Base-by-base conservation (phyloP, 495 filamentous ascomycete genomes). In the Aspergillus ostianus region DNA sequence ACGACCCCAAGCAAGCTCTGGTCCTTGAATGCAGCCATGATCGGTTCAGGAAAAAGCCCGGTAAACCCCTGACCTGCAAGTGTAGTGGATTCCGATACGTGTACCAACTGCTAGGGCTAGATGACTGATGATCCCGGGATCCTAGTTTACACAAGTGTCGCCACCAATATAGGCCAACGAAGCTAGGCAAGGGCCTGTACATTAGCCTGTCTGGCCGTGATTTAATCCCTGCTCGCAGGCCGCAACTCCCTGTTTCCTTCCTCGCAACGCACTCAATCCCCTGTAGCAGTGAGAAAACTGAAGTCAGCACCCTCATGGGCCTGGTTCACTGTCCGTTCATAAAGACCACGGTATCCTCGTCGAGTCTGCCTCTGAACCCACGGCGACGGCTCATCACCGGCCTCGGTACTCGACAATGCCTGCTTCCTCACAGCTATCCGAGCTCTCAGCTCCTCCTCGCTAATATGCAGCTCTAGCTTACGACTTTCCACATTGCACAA, bases 401-500 rank as follows among this genome's bases (percentile, higher is more conserved):
- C 36, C 9, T 15, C 36, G 13, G 36, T 41, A 15, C 36, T 41
- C 36, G 36, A 41, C 0, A 41, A 15, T 18, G 47, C 57, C 17
- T 55, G 56, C 26, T 64, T 71, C 48, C 82, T 70, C 57, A 74
- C 64, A 19, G 59, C 62, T 4, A 81, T 71, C 21, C 82, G 69
- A 29, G 51, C 47, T 51, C 69, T 56, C 23, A 87, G 64, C 65
- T 82, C 77, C 55, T 73, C 78, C 5, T 83, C 80, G 0, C 65
- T 61, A 1, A 87, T 54, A 54, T 81, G 77, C 7, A 88, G 64
- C 23, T 74, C 65, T 20, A 88, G 57, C 55, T 45, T 64, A 4
- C 79, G 63, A 19, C 58, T 50, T 57, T 82, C 82, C 0, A 83
- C 70, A 68, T 87, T 83, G 45, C 80, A 82, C 7, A 66, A 68